Base-by-base conservation (phyloP, 169 alveolate genomes). In the Eimeria tenella region DNA sequence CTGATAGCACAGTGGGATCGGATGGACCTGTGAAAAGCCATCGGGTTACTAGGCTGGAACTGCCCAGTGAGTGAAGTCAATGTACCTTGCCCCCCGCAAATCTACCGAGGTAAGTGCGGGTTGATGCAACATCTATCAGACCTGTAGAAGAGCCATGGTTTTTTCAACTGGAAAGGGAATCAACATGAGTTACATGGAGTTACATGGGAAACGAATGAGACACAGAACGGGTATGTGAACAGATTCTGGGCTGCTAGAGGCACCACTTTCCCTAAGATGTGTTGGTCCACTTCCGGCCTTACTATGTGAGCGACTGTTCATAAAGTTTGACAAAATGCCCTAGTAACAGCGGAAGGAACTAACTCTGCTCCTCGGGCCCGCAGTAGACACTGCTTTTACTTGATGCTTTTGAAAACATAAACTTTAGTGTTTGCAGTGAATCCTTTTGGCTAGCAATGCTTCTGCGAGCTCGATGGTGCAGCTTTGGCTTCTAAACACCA, bases 401-500 rank as follows among this genome's bases (percentile, higher is more conserved):
- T 13, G 1, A 4, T 60, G 68, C 68, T 13, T 13, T 60, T 19
- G 68, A 60, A 2, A 13, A 13, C 68, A 60, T 1, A 0, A 60
- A 19, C 68, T 0, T 13, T 60, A 60, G 21, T 60, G 68, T 60
- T 4, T 60, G 10, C 68, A 60, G 68, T 0, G 3, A 2, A 60
- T 13, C 68, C 21, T 4, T 13, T 7, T 3, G 49, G 50, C 52
- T 11, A 53, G 23, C 11, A 4, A 79, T 21, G 9, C 7, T 5
- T 79, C 53, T 79, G 63, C 70, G 7, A n/a, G 6, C 53, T 13
- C 6, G 11, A 11, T 42, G 58, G 23, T 82, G 77, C 90, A 82
- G 90, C 65, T 82, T 56, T 82, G 90, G 90, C 90, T 82, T 50
- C 77, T 82, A 7, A 82, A 82, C 52, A 82, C 62, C 77, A 82